Conservation (phyloP, 2,329 filamentous ascomycete genomes). For the Colletotrichum siamense region DNA sequence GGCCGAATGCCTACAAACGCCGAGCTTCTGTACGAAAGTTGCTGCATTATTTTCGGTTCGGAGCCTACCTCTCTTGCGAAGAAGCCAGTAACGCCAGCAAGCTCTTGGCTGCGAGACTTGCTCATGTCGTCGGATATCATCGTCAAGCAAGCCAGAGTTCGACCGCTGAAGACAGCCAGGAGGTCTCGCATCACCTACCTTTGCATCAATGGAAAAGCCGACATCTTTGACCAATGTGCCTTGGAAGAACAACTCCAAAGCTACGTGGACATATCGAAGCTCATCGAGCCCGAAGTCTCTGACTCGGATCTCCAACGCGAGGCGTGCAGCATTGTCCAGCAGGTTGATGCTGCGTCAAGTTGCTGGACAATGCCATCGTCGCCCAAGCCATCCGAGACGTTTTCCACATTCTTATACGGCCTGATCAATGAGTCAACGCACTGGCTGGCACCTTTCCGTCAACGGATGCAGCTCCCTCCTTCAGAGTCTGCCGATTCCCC, state of each 20-base stretch:
- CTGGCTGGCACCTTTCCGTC: slow-evolving; percentile 8
- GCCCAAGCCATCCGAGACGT: neutral
- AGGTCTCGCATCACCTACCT: slow-evolving; percentile 14
- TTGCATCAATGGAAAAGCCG: slow-evolving; percentile 15
- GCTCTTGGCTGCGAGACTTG: slow-evolving; percentile 32
- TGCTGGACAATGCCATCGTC: neutral
- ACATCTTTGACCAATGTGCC: slow-evolving; percentile 11
- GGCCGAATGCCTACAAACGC: neutral
- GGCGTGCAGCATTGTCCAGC: slow-evolving; percentile 4
- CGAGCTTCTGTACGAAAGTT: slow-evolving; percentile 16
- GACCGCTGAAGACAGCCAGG: neutral
- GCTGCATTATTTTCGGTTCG: slow-evolving; percentile 26
- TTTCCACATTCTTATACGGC: neutral
- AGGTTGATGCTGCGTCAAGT: neutral
- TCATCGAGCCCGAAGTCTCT: neutral
- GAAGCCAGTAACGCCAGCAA: slow-evolving; percentile 19
- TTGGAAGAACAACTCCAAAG: slow-evolving; percentile 12
- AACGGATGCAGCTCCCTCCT: neutral
- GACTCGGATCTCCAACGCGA: slow-evolving; percentile 7
- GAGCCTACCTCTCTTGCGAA: neutral
- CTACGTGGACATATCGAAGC: slow-evolving; percentile 3
- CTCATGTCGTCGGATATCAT: slow-evolving; percentile 20
- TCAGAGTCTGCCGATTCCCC: neutral
- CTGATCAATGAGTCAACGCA: slow-evolving; percentile 8
- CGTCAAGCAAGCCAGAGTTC: slow-evolving; percentile 21